Percentiles rank a stretch among this genome's conserved stretches.
phyloP scores from a whole-genome alignment of 805 yeast species.

The Candida gorgasii region DNA sequence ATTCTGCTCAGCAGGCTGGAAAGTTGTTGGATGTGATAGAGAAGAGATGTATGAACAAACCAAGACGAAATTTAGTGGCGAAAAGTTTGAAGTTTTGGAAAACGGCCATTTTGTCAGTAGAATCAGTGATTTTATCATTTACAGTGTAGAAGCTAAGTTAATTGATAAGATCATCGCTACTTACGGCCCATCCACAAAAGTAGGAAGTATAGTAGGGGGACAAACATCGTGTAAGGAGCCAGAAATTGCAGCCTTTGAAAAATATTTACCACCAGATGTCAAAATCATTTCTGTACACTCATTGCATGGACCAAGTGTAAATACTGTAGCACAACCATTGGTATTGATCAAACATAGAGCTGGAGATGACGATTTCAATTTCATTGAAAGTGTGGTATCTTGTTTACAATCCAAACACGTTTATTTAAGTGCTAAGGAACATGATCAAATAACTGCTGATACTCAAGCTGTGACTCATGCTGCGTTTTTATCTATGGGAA shows the following conservation, averaged over 20 bases:
- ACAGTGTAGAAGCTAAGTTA: conserved; percentile 91
- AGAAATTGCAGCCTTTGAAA: conserved; percentile 84
- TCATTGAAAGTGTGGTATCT: conserved; percentile 64
- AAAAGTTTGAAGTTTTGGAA: conserved; percentile 54
- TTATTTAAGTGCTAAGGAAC: conserved; percentile 78
- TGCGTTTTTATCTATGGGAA: conserved; percentile 95
- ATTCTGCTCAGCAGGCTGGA: conserved; percentile 84
- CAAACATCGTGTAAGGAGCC: conserved; percentile 95
- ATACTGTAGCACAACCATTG: conserved; percentile 88
- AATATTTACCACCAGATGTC: conserved; percentile 70
- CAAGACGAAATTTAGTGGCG: conserved; percentile 37
- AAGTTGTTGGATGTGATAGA: conserved; percentile 82
- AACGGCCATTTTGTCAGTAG: conserved; percentile 89
- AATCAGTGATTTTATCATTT: conserved; percentile 76
- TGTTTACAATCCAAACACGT: conserved; percentile 81
- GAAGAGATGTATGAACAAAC: conserved; percentile 60
- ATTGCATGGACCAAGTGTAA: conserved; percentile 90
- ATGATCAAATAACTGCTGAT: conserved; percentile 94
- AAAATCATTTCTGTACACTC: conserved; percentile 89
- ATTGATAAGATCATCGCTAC: conserved; percentile 66
- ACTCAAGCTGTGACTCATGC: conserved; percentile 99
- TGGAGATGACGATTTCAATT: conserved; percentile 44
- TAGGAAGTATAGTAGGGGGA: conserved; percentile 94
- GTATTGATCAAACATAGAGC: conserved; percentile 82
- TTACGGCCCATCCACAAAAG: conserved; percentile 81